Conservation (phyloP, 169 alveolate genomes). For the Plasmodium chabaudi region DNA sequence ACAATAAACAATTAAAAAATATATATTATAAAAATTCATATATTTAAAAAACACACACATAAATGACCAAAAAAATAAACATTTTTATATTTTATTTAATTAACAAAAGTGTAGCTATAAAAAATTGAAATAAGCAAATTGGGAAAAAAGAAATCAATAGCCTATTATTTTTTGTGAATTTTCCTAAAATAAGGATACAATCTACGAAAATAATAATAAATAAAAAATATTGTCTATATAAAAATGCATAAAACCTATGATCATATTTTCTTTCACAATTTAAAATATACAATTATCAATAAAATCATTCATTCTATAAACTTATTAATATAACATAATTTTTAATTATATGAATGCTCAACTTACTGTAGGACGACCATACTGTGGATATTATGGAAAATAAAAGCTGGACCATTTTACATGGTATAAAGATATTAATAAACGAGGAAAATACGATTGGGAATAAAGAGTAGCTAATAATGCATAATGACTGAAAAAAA, state of each 20-base stretch:
- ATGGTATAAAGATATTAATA: conserved; percentile 35
- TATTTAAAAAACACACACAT: too few species aligned
- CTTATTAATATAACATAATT: too few species aligned
- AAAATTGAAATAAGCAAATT: conserved; percentile 61
- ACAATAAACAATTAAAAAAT: too few species aligned
- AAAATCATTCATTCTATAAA: too few species aligned
- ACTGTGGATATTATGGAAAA: conserved; percentile 34
- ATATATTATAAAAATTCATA: too few species aligned
- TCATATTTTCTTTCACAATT: background rate
- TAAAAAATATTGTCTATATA: background rate
- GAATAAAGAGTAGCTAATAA: conserved; percentile 46
- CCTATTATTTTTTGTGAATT: conserved; percentile 54
- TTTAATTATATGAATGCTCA: too few species aligned
- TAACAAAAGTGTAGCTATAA: conserved; percentile 48
- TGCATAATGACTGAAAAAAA: conserved; percentile 63
- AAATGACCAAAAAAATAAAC: background rate
- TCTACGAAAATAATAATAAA: conserved; percentile 28
- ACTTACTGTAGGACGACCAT: conserved; percentile 67
- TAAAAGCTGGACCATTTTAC: conserved; percentile 25
- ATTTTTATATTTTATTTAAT: conserved; percentile 21
- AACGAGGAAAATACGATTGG: conserved; percentile 50
- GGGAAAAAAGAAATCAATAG: conserved; percentile 48
- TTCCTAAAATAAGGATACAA: conserved; percentile 60
- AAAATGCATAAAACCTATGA: background rate
- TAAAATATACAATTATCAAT: background rate